These are phyloP conservation scores for Ceratobasidium sp. DNA, from an alignment of 1,284 basidiomycete genomes.

Conservation along the genomic window DNA sequence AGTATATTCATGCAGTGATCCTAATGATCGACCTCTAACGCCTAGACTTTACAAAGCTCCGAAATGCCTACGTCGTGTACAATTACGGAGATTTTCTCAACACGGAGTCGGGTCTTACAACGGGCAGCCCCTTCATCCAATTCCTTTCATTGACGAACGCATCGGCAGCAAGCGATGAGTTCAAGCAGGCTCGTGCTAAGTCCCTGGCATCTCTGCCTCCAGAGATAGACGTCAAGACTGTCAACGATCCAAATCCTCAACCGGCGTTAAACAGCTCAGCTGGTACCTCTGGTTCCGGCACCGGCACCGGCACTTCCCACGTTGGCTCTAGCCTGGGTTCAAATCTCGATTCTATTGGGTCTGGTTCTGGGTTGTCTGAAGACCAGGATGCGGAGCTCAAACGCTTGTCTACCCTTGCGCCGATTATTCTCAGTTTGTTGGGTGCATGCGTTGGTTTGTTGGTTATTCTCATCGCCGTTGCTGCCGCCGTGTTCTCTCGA, in stretches of 20 bases:
- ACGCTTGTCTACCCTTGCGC: conserved; percentile 1
- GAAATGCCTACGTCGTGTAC: conserved; percentile 38
- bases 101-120: conserved; percentile 10
- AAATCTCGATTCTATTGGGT: neutral
- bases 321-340: neutral
- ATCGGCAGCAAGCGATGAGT: conserved; percentile 22
- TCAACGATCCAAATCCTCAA: conserved; percentile 36
- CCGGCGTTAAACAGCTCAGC: conserved; percentile 4
- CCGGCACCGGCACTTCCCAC: neutral
- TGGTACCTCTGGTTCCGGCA: neutral
- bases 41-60: conserved; percentile 12
- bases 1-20: neutral
- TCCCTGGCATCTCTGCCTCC: conserved; percentile 8
- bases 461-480: conserved; percentile 15
- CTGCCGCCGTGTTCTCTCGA: neutral
- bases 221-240: conserved; percentile 21
- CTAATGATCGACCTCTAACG: neutral
- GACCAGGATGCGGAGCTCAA: neutral
- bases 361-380: neutral
- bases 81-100: conserved; percentile 40
- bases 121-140: conserved; percentile 27
- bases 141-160: conserved; percentile 25
- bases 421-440: conserved; percentile 12
- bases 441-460: conserved; percentile 7
- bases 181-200: conserved; percentile 26